Evolutionary conservation across 139 green algal genomes (phyloP).

Genomic region (Pleodorina starrii): DNA sequence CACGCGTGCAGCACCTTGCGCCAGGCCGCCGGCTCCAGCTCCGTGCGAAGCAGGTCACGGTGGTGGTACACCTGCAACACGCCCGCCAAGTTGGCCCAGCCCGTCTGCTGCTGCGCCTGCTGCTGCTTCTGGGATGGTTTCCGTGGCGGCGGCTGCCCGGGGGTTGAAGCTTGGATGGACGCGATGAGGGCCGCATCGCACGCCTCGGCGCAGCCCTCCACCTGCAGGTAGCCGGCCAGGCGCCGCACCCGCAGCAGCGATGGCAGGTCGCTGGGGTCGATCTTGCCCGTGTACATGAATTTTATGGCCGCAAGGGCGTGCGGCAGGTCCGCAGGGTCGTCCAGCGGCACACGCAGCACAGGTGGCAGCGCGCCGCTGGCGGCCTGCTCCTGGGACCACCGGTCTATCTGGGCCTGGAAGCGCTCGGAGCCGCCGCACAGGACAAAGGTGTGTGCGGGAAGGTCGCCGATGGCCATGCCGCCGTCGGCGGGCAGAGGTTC

Average conservation of each 20-base stretch:
- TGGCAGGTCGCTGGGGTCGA: background rate
- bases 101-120: too few species aligned
- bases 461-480: too few species aligned
- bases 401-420: background rate
- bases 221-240: background rate
- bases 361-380: too few species aligned
- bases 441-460: background rate
- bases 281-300: background rate
- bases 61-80: too few species aligned
- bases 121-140: too few species aligned
- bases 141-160: too few species aligned
- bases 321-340: background rate
- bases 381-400: background rate
- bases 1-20: background rate
- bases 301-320: background rate
- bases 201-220: too few species aligned
- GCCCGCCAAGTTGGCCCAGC: too few species aligned
- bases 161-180: too few species aligned
- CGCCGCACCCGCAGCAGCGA: background rate
- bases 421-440: background rate
- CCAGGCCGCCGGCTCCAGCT: background rate
- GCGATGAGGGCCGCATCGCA: background rate
- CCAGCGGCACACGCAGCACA: constrained; percentile 14
- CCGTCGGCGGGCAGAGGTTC: too few species aligned
- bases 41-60: too few species aligned